Base-by-base conservation (phyloP, 2,329 filamentous ascomycete genomes). In the Cladosporium phlei region DNA sequence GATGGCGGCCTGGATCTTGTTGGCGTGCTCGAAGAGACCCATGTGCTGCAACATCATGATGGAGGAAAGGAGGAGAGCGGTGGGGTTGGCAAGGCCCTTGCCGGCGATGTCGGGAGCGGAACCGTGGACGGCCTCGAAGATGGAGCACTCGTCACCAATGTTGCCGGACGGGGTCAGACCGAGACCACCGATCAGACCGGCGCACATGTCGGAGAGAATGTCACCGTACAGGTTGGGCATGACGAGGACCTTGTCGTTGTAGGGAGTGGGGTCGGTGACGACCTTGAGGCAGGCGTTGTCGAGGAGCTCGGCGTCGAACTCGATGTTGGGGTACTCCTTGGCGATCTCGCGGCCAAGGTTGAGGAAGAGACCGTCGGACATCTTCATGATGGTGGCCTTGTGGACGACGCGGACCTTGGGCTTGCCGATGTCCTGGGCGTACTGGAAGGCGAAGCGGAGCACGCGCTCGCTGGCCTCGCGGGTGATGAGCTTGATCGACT, bases 381-480 rank as follows among this genome's bases (percentile, higher is more conserved):
- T 95, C 83, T 98, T 98, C 93, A 98, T 98, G 77, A 98, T 98
- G 67, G 93, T 97, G 69, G 93, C 93, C 82, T 98, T 98, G 86
- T 98, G 93, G 55, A 97, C 90, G 51, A 89, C 91, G 66, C 90
- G 88, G 64, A 97, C 91, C 86, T 96, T 96, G 69, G 83, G 90
- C 78, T 88, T 87, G 73, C 90, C 89, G 65, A 96, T 86, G 61
- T 88, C 82, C 71, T 93, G 80, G 60, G 93, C 93, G 69, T 98
- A 89, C 76, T 98, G 91, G 83, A 98, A 98, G 63, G 94, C 93
- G 71, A 89, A 98, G 67, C 90, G 85, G 58, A 97, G 82, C 46
- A 98, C 93, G 61, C 93, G 86, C 82, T 98, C 93, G 57, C 83
- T 90, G 55, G 93, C 93, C 69, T 90, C 88, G 57, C 84, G 80